Evolutionary conservation across 2,329 filamentous ascomycete species (phyloP), one percentile per base, ranked within the genome.

Genomic region (Aplosporella prunicola): DNA sequence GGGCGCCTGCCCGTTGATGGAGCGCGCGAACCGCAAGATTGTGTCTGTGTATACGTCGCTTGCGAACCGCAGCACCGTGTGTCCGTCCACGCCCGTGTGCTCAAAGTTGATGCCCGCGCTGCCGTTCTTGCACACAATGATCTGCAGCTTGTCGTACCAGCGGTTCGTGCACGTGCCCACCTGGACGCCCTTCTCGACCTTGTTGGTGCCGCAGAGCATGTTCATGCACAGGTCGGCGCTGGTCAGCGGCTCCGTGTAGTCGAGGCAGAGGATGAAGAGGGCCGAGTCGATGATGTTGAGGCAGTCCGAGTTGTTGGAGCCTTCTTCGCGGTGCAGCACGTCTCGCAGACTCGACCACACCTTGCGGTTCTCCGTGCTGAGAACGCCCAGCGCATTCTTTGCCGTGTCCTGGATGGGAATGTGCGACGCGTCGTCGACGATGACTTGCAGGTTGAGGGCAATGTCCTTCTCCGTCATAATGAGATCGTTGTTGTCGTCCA

Each of bases 61-160:
- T 11, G 91, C 91, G 51, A 98, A 96, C 5, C 91, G 81, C 36
- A 98, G 73, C 15, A 98, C 91, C 0, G 91, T 98, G 57, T 98
- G 91, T 1, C 91, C 91, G 52, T 98, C 91, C 5, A 98, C 89
- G 47, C 91, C 91, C 1, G 91, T 98, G 55, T 98, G 91, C 60
- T 98, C 91, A 52, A 98, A 96, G 64, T 98, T 98, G 75, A 98
- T 96, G 5, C 91, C 91, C 0, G 91, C 91, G 54, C 86, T 94
- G 40, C 91, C 91, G 61, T 96, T 98, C 66, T 94, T 93, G 71
- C 91, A 96, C 34, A 98, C 91, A 38, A 98, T 96, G 45, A 98
- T 95, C 57, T 98, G 91, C 32, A 98, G 71, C 66, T 98, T 98
- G 64, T 98, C 91, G 55, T 98, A 98, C 91, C 91, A 98, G 44